Base-by-base conservation (phyloP, 805 yeast genomes). In the Grigorovia humatica region DNA sequence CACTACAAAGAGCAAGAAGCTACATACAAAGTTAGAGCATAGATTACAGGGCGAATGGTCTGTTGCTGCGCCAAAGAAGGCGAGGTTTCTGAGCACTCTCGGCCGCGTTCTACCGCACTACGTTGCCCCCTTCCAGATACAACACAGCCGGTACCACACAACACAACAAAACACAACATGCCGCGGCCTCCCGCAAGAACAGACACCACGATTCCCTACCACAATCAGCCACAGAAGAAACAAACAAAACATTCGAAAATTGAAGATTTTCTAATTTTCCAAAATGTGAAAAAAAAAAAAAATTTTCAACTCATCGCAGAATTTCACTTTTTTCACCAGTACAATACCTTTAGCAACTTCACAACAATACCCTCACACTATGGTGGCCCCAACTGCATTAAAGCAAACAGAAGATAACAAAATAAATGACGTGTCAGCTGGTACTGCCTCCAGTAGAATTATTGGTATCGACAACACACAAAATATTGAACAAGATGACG, bases 311-410 rank as follows among this genome's bases (percentile, higher is more conserved):
- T 49, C 50, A 53, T 47, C 42, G 44, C 48, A 46, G n/a, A 43
- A 11, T 46, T 46, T 19, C 7, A 45, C 27, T 23, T n/a, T n/a
- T n/a, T 6, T 23, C 27, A 23, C 27, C 27, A 23, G 6, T 23
- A 23, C 27, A 23, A 23, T 4, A n/a, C n/a, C n/a, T n/a, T n/a
- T n/a, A n/a, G 5, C 11, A 9, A 35, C 9, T 35, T 35, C 12
- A 44, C 18, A 23, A 29, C 30, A 30, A 9, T 8, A 46, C 27
- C 27, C 27, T 42, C 15, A 17, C 17, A 38, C 18, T 38, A 58
- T 59, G 61, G 63, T 59, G 52, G 63, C 63, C 17, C 81, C 76
- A 48, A 72, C 64, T 60, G 78, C 68, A 52, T 64, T 52, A 60
- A 79, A 55, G 59, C 62, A 50, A 53, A 15, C 42, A 38, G 42